These are phyloP conservation scores for Lentinula sp. DNA, from an alignment of 768 basidiomycete genomes.

Conservation along the genomic window DNA sequence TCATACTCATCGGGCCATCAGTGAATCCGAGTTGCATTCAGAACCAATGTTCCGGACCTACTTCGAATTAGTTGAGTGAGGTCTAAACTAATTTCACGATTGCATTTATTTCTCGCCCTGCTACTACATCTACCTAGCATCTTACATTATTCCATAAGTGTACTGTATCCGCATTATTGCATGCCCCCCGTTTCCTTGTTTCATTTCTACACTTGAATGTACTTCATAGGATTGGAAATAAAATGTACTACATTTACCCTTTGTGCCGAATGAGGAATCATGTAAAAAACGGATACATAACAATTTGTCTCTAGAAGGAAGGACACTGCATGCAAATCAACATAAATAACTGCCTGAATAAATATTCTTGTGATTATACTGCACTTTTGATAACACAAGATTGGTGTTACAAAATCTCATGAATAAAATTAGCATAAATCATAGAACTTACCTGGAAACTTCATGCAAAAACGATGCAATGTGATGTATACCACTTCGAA, in stretches of 20 bases:
- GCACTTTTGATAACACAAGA: too few species aligned
- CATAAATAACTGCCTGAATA: too few species aligned
- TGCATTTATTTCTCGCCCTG: not conserved
- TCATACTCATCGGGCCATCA: conserved; percentile 85
- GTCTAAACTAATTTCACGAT: not conserved
- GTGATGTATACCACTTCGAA: too few species aligned
- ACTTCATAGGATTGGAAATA: not conserved
- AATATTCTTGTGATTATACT: too few species aligned
- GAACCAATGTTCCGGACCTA: conserved; percentile 92
- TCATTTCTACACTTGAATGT: not conserved
- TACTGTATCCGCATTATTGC: not conserved
- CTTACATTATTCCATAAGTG: not conserved
- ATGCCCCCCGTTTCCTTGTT: not conserved
- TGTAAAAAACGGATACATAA: too few species aligned
- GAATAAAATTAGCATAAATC: too few species aligned
- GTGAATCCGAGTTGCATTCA: conserved; percentile 58
- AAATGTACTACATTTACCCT: not conserved
- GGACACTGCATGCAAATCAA: too few species aligned
- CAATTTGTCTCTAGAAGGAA: too few species aligned
- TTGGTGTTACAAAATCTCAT: too few species aligned
- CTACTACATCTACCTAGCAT: not conserved
- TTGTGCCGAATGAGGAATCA: too few species aligned
- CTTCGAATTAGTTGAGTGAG: conserved; percentile 62
- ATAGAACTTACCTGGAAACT: too few species aligned
- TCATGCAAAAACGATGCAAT: too few species aligned